phyloP scores from a whole-genome alignment of 164 flowering plant genomes.

The Vitis rotundifolia region DNA sequence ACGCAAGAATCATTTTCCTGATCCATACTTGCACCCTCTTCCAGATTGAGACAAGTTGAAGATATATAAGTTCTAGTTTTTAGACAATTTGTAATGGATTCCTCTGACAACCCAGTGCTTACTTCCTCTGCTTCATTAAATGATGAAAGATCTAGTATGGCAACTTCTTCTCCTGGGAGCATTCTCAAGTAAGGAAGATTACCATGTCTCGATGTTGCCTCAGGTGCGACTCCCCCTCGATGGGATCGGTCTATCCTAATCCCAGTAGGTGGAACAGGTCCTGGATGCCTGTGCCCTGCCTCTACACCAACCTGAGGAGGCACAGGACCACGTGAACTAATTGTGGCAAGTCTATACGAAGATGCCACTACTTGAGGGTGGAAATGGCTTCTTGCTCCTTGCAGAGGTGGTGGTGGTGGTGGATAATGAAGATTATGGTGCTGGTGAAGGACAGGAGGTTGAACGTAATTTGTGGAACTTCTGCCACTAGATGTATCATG shows the following conservation, averaged over 20 bases:
- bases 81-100: slow-evolving; percentile 40
- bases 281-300: no score
- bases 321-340: no score
- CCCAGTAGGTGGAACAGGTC: slow-evolving; percentile 50
- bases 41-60: slow-evolving; percentile 26
- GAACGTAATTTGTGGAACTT: slow-evolving; percentile 37
- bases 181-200: slow-evolving; percentile 51
- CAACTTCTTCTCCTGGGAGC: slow-evolving; percentile 67
- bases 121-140: slow-evolving; percentile 52
- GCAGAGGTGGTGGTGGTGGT: slow-evolving; percentile 27
- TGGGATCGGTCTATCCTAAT: slow-evolving; percentile 46
- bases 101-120: slow-evolving; percentile 70
- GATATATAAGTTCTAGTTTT: slow-evolving; percentile 45
- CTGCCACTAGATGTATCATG: slow-evolving; percentile 39
- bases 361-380: slow-evolving; percentile 46
- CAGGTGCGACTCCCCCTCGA: slow-evolving; percentile 34
- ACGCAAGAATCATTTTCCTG: slow-evolving; percentile 57
- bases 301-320: no score
- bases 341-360: slow-evolving; percentile 35
- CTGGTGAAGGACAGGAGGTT: slow-evolving; percentile 44
- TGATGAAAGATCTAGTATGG: slow-evolving; percentile 57
- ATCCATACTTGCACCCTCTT: slow-evolving; percentile 31
- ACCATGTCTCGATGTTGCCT: slow-evolving; percentile 38
- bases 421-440: slow-evolving; percentile 33
- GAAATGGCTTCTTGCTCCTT: slow-evolving; percentile 44